Conservation (phyloP, 2,329 filamentous ascomycete genomes). For the Pseudonectria buxi region DNA sequence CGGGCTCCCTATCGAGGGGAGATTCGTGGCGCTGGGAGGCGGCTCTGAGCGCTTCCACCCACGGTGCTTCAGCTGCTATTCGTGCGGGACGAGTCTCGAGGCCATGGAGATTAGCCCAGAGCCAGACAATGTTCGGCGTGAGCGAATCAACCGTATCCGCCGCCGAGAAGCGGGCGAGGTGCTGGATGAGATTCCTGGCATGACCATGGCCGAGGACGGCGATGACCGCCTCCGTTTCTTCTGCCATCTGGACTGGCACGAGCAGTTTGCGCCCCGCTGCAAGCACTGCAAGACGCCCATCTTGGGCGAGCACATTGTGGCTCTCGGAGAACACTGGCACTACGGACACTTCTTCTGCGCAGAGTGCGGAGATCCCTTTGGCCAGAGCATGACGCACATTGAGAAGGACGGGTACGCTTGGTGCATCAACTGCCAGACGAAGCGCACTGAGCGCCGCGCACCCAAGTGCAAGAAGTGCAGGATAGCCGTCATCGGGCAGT, state of each 20-base stretch:
- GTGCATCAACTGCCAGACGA: constrained; percentile 90
- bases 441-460: constrained; percentile 78
- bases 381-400: constrained; percentile 61
- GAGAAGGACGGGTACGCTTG: constrained; percentile 98
- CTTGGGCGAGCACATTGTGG: constrained; percentile 87
- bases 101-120: constrained; percentile 96
- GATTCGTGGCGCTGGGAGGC: constrained; percentile 78
- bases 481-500: constrained; percentile 79
- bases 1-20: constrained; percentile 75
- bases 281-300: constrained; percentile 96
- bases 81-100: constrained; percentile 82
- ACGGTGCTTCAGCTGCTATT: constrained; percentile 83
- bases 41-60: constrained; percentile 76
- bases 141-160: constrained; percentile 67
- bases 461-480: constrained; percentile 84
- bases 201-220: constrained; percentile 63
- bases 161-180: constrained; percentile 52
- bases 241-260: constrained; percentile 98
- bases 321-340: constrained; percentile 93
- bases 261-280: constrained; percentile 85
- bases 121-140: constrained; percentile 62
- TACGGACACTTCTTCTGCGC: constrained; percentile 98
- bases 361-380: constrained; percentile 95
- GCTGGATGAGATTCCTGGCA: constrained; percentile 54
- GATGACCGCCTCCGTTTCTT: constrained; percentile 77